Conservation (phyloP, 2,329 filamentous ascomycete genomes). For the Orbilia quercus region DNA sequence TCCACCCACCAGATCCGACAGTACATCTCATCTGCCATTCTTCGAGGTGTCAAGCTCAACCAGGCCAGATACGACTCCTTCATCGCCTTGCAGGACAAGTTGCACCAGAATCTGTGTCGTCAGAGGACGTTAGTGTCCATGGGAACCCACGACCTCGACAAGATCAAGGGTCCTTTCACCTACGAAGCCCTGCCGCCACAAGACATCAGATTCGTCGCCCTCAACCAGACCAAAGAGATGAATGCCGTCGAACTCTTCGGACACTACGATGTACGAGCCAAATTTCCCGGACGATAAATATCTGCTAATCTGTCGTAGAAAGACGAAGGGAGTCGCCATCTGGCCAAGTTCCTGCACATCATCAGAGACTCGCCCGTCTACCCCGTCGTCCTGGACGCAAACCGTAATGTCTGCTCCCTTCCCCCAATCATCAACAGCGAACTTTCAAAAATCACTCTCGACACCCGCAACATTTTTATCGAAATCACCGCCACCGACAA, state of each 20-base stretch:
- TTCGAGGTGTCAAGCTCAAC: slow-evolving; percentile 91
- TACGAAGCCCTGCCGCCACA: slow-evolving; percentile 94
- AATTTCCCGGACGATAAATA: too few relatives aligned
- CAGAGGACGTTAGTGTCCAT: slow-evolving; percentile 95
- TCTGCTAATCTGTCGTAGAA: slow-evolving; percentile 68
- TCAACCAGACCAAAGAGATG: slow-evolving; percentile 93
- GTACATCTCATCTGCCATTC: slow-evolving; percentile 86
- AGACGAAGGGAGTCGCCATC: slow-evolving; percentile 75
- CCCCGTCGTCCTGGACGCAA: slow-evolving; percentile 92
- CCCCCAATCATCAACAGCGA: slow-evolving; percentile 98
- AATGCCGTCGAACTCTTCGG: slow-evolving; percentile 87
- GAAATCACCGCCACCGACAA: slow-evolving; percentile 96
- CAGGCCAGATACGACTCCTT: slow-evolving; percentile 94
- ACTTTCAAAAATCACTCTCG: slow-evolving; percentile 91
- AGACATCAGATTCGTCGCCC: slow-evolving; percentile 87
- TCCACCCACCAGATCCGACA: slow-evolving; percentile 81
- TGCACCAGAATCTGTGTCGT: slow-evolving; percentile 93
- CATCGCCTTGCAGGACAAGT: slow-evolving; percentile 96
- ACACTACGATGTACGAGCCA: slow-evolving; percentile 87
- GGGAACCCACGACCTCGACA: slow-evolving; percentile 95
- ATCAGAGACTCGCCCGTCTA: slow-evolving; percentile 94
- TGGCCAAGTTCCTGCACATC: slow-evolving; percentile 91
- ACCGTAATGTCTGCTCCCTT: slow-evolving; percentile 87
- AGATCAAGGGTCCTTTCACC: slow-evolving; percentile 91
- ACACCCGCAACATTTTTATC: slow-evolving; percentile 94